Evolutionary conservation across 2,329 filamentous ascomycete species (phyloP).

Genomic region (Penicillium thymicola): DNA sequence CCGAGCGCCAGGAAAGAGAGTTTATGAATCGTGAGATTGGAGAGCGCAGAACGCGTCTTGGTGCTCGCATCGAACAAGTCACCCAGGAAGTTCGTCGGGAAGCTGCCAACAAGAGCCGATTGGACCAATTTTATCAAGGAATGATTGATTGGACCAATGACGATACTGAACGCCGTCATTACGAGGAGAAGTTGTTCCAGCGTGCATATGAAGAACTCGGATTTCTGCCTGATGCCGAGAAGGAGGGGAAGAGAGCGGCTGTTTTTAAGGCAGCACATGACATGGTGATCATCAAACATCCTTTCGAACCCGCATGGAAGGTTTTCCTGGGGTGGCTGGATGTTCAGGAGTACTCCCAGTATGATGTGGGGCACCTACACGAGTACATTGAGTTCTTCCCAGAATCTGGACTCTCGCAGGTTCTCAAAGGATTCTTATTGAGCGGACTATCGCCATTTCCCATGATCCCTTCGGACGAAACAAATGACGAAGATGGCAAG

Average conservation of each 20-base stretch:
- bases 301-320: conserved; percentile 85
- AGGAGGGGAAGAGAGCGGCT: conserved; percentile 66
- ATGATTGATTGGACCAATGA: conserved; percentile 88
- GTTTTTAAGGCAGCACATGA: conserved; percentile 76
- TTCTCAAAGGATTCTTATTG: conserved; percentile 76
- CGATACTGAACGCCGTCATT: conserved; percentile 76
- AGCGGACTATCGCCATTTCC: conserved; percentile 84
- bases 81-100: conserved; percentile 84
- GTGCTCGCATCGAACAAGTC: conserved; percentile 78
- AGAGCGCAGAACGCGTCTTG: conserved; percentile 81
- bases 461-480: conserved; percentile 44
- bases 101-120: conserved; percentile 68
- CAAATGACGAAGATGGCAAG: conserved; percentile 36
- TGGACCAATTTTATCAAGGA: conserved; percentile 77
- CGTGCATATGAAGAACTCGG: conserved; percentile 75
- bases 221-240: conserved; percentile 64
- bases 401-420: conserved; percentile 73
- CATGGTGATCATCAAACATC: conserved; percentile 95
- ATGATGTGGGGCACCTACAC: conserved; percentile 73
- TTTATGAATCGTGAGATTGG: conserved; percentile 86
- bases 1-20: conserved; percentile 82
- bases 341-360: conserved; percentile 66
- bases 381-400: conserved; percentile 84
- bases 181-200: conserved; percentile 85
- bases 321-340: conserved; percentile 89